phyloP scores from a whole-genome alignment of 1,284 basidiomycete species.

The Sutorius eximius region DNA sequence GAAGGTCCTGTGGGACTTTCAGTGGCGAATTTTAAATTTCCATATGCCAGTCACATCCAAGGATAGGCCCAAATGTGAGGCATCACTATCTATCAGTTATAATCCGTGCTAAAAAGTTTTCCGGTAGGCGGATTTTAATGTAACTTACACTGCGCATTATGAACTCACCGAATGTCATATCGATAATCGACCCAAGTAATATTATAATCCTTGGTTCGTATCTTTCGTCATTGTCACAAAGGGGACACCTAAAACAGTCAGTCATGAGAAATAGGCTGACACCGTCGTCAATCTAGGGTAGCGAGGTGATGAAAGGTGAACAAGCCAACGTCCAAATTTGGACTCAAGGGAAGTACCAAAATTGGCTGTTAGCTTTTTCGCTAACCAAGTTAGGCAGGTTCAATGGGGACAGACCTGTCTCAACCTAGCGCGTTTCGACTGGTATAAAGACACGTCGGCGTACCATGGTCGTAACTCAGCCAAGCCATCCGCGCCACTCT shows the following conservation, averaged over 20 bases:
- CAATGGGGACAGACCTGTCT: conserved; percentile 13
- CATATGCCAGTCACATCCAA: neutral
- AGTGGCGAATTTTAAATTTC: neutral
- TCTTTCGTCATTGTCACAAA: conserved; percentile 16
- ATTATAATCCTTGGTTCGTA: neutral
- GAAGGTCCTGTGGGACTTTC: neutral
- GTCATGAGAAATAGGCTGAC: conserved; percentile 7
- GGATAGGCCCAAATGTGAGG: neutral
- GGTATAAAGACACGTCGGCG: conserved; percentile 27
- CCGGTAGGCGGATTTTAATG: neutral
- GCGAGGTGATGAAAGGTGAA: conserved; percentile 10
- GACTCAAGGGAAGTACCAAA: conserved; percentile 27
- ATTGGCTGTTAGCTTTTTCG: conserved; percentile 19
- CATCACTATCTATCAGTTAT: neutral
- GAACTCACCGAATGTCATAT: neutral
- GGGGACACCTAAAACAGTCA: conserved; percentile 16
- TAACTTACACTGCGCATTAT: neutral
- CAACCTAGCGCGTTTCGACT: neutral
- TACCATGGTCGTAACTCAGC: conserved; percentile 10
- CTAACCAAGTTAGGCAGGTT: conserved; percentile 30
- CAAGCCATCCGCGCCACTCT: conserved; percentile 21
- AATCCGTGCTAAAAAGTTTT: neutral
- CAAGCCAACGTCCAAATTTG: conserved; percentile 32
- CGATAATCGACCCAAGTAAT: neutral
- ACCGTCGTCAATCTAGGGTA: neutral